phyloP scores from a whole-genome alignment of 1,284 basidiomycete species.

The Sanguinoderma infundibulare region DNA sequence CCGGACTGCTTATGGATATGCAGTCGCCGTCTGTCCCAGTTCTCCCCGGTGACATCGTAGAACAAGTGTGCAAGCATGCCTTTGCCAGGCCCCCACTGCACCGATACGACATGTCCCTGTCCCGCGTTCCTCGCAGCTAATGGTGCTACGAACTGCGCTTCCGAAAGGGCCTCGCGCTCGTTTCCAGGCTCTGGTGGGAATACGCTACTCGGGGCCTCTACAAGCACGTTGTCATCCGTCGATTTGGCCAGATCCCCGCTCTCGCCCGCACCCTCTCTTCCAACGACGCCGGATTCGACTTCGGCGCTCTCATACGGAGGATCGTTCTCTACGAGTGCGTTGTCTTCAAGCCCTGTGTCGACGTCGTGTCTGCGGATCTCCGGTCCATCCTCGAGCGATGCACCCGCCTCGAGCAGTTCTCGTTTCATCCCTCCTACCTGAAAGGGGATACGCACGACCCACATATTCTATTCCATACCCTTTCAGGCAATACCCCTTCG shows the following conservation, averaged over 20 bases:
- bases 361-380: not conserved
- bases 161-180: conserved; percentile 1
- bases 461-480: not conserved
- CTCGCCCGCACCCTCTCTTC: conserved; percentile 4
- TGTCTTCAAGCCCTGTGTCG: not conserved
- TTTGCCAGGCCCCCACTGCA: not conserved
- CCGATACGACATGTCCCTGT: not conserved
- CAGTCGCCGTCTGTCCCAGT: too few species aligned
- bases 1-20: too few species aligned
- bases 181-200: conserved; percentile 7
- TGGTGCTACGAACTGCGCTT: not conserved
- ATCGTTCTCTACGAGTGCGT: not conserved
- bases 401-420: not conserved
- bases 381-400: not conserved
- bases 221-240: conserved; percentile 11
- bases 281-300: not conserved
- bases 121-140: not conserved
- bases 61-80: not conserved
- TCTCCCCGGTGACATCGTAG: not conserved
- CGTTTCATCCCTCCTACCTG: not conserved
- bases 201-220: conserved; percentile 10
- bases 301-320: not conserved
- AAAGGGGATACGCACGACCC: not conserved
- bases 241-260: conserved; percentile 10
- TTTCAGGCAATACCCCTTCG: not conserved